These are phyloP conservation scores for Azolla pinnata DNA, from an alignment of 75 land plant species.

Conservation along the genomic window DNA sequence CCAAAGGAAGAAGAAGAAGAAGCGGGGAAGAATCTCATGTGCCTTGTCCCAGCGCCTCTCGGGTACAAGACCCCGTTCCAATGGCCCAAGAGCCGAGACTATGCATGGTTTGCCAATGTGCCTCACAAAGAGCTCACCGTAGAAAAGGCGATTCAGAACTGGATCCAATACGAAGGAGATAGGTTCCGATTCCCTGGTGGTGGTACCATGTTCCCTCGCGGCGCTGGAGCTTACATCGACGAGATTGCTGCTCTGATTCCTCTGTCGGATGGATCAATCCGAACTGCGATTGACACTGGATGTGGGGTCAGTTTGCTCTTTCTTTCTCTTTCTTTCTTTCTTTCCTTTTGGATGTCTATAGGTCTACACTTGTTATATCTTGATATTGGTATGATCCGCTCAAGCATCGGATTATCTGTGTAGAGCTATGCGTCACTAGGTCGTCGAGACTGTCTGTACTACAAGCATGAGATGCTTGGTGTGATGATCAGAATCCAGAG, in stretches of 20 bases:
- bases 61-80: constrained; percentile 65
- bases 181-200: constrained; percentile 73
- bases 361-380: too few relatives aligned
- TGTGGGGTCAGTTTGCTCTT: constrained; percentile 62
- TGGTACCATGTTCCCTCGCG: constrained; percentile 85
- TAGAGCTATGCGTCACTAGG: too few relatives aligned
- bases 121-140: constrained; percentile 86
- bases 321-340: too few relatives aligned
- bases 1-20: constrained; percentile 41
- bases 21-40: too few relatives aligned
- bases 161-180: constrained; percentile 80
- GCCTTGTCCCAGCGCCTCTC: constrained; percentile 72
- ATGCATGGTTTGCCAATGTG: constrained; percentile 76
- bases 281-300: constrained; percentile 52
- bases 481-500: too few relatives aligned
- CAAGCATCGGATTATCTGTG: too few relatives aligned
- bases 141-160: constrained; percentile 86
- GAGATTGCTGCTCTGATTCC: constrained; percentile 37
- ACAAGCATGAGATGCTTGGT: too few relatives aligned
- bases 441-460: too few relatives aligned
- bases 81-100: constrained; percentile 79
- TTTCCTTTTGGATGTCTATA: too few relatives aligned
- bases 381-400: too few relatives aligned
- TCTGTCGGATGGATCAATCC: constrained; percentile 37
- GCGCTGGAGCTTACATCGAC: constrained; percentile 78